Percentiles rank a stretch among this genome's conserved stretches.
Evolutionary conservation across 192 early-diverging fungal genomes (phyloP).

Genomic region (Rhizoclosmatium globosum): DNA sequence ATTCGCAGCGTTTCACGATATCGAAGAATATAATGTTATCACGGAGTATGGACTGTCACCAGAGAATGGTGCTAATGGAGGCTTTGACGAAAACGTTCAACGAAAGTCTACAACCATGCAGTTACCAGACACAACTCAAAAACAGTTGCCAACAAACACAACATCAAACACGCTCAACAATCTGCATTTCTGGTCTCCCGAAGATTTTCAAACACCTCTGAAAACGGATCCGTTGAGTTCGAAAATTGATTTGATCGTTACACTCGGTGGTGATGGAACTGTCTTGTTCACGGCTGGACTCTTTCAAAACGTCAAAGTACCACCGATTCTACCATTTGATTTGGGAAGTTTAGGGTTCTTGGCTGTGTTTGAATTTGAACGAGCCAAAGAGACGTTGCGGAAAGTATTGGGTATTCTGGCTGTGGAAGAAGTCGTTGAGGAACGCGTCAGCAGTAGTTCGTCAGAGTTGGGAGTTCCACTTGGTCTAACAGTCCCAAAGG

Average conservation of each 20-base stretch:
- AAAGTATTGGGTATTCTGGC: conserved; percentile 40
- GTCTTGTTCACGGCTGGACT: conserved; percentile 95
- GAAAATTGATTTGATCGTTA: conserved; percentile 85
- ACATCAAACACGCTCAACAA: neutral
- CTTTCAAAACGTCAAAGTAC: conserved; percentile 72
- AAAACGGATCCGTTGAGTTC: conserved; percentile 14
- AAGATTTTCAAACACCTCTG: conserved; percentile 25
- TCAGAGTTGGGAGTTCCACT: neutral
- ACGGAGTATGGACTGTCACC: conserved; percentile 23
- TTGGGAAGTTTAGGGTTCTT: conserved; percentile 92
- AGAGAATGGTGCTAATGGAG: neutral
- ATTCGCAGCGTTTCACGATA: conserved; percentile 29
- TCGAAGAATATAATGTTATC: conserved; percentile 25
- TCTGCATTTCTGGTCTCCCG: conserved; percentile 26
- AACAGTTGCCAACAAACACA: neutral
- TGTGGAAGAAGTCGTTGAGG: neutral
- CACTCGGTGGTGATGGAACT: conserved; percentile 97
- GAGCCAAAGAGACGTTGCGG: conserved; percentile 67
- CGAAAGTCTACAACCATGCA: neutral
- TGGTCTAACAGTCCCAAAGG: too few species aligned
- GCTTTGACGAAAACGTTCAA: neutral
- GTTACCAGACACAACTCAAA: neutral
- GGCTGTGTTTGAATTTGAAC: conserved; percentile 79
- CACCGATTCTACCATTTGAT: conserved; percentile 91
- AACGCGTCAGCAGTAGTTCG: neutral